Base-by-base conservation (phyloP, 805 yeast genomes). In the Starmerella sp. region DNA sequence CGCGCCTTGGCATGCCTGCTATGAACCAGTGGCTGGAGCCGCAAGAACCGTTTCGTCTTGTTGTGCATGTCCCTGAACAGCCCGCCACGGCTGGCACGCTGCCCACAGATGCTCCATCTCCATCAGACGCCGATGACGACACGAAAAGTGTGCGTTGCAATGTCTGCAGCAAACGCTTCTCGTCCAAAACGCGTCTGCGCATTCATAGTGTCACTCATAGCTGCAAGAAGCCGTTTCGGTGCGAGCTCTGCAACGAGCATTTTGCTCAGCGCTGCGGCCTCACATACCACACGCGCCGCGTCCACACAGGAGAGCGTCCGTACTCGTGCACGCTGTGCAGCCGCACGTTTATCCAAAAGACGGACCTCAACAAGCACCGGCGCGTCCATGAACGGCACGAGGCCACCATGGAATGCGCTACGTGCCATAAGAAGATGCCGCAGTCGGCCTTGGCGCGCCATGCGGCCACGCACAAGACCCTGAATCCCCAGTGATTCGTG, bases 221-320 rank as follows among this genome's bases (percentile, higher is more conserved):
- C 22, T 46, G 39, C 38, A 46, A 46, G 34, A 46, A 46, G 38
- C 30, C 39, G 6, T 46, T 46, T 17, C 38, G 39, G 6, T 46
- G 49, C 34, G 49, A 46, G 38, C 9, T 34, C n/a, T 46, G 49
- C 31, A 28, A 28, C 17, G 49, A 46, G 38, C 28, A 28, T 5
- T 46, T 46, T 15, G 49, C 49, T 15, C 49, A 46, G 49, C 38
- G 49, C 14, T 46, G 49, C 15, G 49, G 49, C 9, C 49, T 46
- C 31, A 46, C 49, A 3, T 46, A 46, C 22, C 49, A 46, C 15
- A 46, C 49, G 39, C 49, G 49, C 6, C 49, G 49, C 9, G 49
- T 46, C 9, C 49, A 46, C n/a, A 46, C 49, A 1, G 49, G 49
- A 6, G 49, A 46, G 39, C 49, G 49, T 15, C 49, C 49, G 7